phyloP scores from a whole-genome alignment of 345 rosid species.

The Cardamine resedifolia region DNA sequence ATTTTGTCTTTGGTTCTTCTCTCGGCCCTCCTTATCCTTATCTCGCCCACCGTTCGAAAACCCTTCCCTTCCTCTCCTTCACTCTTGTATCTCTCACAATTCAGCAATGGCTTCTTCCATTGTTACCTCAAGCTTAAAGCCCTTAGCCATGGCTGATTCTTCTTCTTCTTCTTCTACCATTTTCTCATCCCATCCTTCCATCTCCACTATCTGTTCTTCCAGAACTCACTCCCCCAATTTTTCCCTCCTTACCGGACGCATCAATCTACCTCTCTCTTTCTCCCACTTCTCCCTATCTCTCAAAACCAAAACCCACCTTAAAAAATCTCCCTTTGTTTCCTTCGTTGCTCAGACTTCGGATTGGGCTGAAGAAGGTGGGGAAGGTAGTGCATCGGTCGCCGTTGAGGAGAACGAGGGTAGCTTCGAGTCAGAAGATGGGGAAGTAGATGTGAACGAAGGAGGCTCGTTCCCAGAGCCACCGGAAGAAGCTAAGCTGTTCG shows the following conservation, averaged over 20 bases:
- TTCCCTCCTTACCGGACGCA: slow-evolving; percentile 38
- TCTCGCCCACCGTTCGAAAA: slow-evolving; percentile 34
- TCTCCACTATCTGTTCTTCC: slow-evolving; percentile 37
- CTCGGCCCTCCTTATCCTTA: slow-evolving; percentile 35
- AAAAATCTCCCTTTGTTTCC: slow-evolving; percentile 42
- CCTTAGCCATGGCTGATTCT: slow-evolving; percentile 61
- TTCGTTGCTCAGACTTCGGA: slow-evolving; percentile 64
- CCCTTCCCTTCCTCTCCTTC: slow-evolving; percentile 32
- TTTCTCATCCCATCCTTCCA: slow-evolving; percentile 49
- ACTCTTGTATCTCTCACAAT: slow-evolving; percentile 18
- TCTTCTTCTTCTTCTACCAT: slow-evolving; percentile 49
- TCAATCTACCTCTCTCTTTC: slow-evolving; percentile 45
- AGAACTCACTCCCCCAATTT: slow-evolving; percentile 41
- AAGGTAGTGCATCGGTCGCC: slow-evolving; percentile 39
- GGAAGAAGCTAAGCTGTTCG: slow-evolving; percentile 84
- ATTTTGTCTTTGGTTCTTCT: not conserved
- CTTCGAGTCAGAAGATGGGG: slow-evolving; percentile 30
- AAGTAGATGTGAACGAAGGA: slow-evolving; percentile 23
- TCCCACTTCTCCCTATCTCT: slow-evolving; percentile 33
- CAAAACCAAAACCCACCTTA: slow-evolving; percentile 41
- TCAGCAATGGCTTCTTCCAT: slow-evolving; percentile 47
- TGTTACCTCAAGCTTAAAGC: slow-evolving; percentile 44
- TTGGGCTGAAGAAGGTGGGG: slow-evolving; percentile 45
- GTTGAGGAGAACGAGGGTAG: slow-evolving; percentile 38
- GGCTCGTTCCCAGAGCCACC: slow-evolving; percentile 48